Evolutionary conservation across 176 grass and related monocot genomes (phyloP), one percentile per base, ranked within the genome.

Genomic region (Themeda triandra): DNA sequence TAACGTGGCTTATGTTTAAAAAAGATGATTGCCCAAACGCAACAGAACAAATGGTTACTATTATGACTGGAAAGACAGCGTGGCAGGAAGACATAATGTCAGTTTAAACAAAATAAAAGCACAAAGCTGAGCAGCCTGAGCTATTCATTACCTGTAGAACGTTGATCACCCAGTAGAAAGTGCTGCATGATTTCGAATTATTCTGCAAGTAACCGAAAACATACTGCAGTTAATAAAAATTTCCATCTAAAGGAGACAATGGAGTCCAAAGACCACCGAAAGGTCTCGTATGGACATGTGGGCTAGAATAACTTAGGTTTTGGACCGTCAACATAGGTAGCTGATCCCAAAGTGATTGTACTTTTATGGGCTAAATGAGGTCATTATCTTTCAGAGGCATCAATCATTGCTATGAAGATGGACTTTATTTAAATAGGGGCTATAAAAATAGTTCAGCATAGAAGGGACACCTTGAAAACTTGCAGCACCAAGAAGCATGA

Each of bases 151-250:
- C 97, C 93, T 99, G 97, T 46, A 99, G 60, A 76, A 99, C 21
- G 60, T 94, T 96, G 75, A 96, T 31, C 37, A 77, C 71, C 97
- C 97, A 99, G 81, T 94, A 99, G 88, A 94, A 80, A 85, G 81
- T 82, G 75, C 97, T 88, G 84, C 97, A 99, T 54, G 85, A 80
- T 92, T 87, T 60, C 10, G 90, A 88, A 82, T 91, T 80, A 60
- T 89, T 94, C 97, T 99, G 92, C 70, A 71, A 42, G 53, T 14
- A 23, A 28, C 0, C 0, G 0, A 83, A 75, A 83, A 69, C 1
- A 1, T 70, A 54, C 18, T 23, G 17, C 14, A 84, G 64, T 91
- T 63, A 83, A 69, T 28, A 29, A 49, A 5, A 69, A 30, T n/a
- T 64, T 51, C 73, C 56, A 64, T 48, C 32, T 13, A 71, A 86